Percentiles rank a stretch among this genome's conserved stretches.
Evolutionary conservation across 805 yeast genomes (phyloP).

Genomic region (Yarrowia yakushimensis): DNA sequence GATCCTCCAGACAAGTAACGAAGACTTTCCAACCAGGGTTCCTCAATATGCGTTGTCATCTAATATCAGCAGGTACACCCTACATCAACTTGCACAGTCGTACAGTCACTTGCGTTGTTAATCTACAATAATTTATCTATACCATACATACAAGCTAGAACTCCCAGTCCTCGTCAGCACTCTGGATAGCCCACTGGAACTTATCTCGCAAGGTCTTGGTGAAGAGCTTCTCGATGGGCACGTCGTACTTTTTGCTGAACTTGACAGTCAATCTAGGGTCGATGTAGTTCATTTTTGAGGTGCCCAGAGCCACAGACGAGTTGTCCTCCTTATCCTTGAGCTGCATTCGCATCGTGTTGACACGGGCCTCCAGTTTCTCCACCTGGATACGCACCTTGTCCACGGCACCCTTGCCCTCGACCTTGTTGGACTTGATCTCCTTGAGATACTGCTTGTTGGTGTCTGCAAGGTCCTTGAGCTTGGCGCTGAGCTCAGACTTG

Average conservation of each 20-base stretch:
- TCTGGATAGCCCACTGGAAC: slow-evolving; percentile 93
- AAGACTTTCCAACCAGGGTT: too few relatives aligned
- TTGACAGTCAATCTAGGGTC: slow-evolving; percentile 90
- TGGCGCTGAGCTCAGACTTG: slow-evolving; percentile 55
- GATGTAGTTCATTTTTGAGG: slow-evolving; percentile 90
- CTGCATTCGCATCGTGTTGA: slow-evolving; percentile 64
- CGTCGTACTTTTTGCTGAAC: slow-evolving; percentile 79
- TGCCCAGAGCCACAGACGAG: slow-evolving; percentile 87
- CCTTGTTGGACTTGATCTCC: slow-evolving; percentile 57
- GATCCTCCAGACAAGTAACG: too few relatives aligned
- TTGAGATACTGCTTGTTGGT: slow-evolving; percentile 43
- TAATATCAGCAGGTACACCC: too few relatives aligned
- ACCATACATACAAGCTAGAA: slow-evolving; percentile 45
- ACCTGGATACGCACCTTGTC: slow-evolving; percentile 73
- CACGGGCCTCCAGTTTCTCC: slow-evolving; percentile 67
- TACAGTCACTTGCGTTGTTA: not conserved
- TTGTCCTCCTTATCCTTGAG: slow-evolving; percentile 91
- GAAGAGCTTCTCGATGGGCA: slow-evolving; percentile 88
- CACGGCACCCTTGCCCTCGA: slow-evolving; percentile 53
- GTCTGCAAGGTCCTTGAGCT: slow-evolving; percentile 49
- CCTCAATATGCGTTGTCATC: too few relatives aligned
- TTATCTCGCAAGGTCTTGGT: slow-evolving; percentile 89
- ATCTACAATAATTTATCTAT: slow-evolving; percentile 24
- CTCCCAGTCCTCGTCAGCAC: slow-evolving; percentile 83
- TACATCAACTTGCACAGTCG: too few relatives aligned